Evolutionary conservation across 2,329 filamentous ascomycete genomes (phyloP).

Genomic region (Dothistroma septosporum): DNA sequence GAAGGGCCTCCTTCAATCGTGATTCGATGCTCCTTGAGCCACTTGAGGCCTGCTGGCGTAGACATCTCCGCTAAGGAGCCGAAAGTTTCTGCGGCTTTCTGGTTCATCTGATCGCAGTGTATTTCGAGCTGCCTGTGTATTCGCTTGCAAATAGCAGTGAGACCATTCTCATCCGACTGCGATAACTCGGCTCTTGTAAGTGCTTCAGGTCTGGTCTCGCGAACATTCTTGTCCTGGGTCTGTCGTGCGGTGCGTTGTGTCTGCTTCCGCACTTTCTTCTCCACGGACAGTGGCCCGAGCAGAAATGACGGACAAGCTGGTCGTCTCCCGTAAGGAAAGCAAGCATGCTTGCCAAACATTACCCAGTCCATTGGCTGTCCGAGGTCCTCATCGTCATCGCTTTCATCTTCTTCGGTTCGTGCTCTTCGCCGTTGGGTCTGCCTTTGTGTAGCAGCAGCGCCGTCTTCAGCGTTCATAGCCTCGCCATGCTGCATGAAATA

Average conservation of each 20-base stretch:
- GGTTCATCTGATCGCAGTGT: slow-evolving; percentile 29
- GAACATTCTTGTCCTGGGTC: slow-evolving; percentile 61
- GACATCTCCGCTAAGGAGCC: slow-evolving; percentile 29
- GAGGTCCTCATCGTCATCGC: slow-evolving; percentile 59
- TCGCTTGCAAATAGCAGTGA: slow-evolving; percentile 72
- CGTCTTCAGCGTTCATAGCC: slow-evolving; percentile 52
- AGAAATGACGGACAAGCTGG: slow-evolving; percentile 79
- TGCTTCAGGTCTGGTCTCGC: slow-evolving; percentile 71
- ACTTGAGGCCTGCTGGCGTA: slow-evolving; percentile 40
- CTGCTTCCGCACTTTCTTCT: slow-evolving; percentile 72
- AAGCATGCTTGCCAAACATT: slow-evolving; percentile 72
- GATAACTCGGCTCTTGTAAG: slow-evolving; percentile 70
- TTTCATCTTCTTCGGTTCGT: slow-evolving; percentile 15
- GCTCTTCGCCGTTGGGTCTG: slow-evolving; percentile 22
- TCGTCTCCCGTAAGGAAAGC: slow-evolving; percentile 66
- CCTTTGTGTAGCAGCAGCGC: slow-evolving; percentile 8
- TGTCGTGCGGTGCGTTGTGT: slow-evolving; percentile 68
- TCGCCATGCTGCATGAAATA: slow-evolving; percentile 72
- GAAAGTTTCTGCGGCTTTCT: slow-evolving; percentile 35
- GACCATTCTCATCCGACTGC: slow-evolving; percentile 70
- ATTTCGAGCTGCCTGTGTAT: slow-evolving; percentile 60
- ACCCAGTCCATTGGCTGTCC: slow-evolving; percentile 83
- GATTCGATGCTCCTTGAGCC: slow-evolving; percentile 65
- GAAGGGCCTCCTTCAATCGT: slow-evolving; percentile 67
- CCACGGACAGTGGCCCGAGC: slow-evolving; percentile 80